Base-by-base conservation (phyloP, 1,139 yeast species). In the Candida frijolesensis region DNA sequence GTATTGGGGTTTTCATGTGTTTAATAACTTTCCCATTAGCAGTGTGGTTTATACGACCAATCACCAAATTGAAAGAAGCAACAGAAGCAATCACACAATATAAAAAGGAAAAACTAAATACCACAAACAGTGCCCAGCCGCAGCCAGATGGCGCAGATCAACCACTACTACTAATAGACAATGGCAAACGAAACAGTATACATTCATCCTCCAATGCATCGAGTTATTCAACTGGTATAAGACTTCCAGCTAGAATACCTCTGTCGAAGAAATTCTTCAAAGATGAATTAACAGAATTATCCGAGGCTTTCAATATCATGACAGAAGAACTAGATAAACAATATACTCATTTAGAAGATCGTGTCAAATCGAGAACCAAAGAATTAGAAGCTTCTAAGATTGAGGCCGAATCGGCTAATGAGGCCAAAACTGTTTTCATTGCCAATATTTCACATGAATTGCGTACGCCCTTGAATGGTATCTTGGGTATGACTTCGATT, bases 391-490 rank as follows among this genome's bases (percentile, higher is more conserved):
- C 87, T 1, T 95, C 96, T 10, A 90, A 89, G 60, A 79, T 88
- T 34, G 90, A 88, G 64, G 97, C 97, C 0, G 97, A 92, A 68
- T 82, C 87, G 37, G 98, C 99, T 2, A 92, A 90, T 67, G 97
- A 90, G 61, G 96, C 97, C 8, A 92, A 92, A 62, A 89, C 97
- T 0, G 89, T 90, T 14, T 94, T 94, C 66, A 91, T 94, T 65
- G 98, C 98, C 16, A 94, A 92, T 65, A 91, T 94, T 37, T 91
- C 97, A 0, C 98, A 94, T 65, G 99, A 94, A 69, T 78, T 94
- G 62, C 79, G 97, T 57, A 94, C 99, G 0, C 99, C 99, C 1
- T 74, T 94, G 59, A 94, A 94, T 67, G 99, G 98, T 64, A 94
- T 94, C 42, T 72, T 94, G 51, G 99, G 99, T 51, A 89, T 94